These are phyloP conservation scores for Ogataea siamensis DNA, from an alignment of 805 yeast genomes.

Conservation along the genomic window DNA sequence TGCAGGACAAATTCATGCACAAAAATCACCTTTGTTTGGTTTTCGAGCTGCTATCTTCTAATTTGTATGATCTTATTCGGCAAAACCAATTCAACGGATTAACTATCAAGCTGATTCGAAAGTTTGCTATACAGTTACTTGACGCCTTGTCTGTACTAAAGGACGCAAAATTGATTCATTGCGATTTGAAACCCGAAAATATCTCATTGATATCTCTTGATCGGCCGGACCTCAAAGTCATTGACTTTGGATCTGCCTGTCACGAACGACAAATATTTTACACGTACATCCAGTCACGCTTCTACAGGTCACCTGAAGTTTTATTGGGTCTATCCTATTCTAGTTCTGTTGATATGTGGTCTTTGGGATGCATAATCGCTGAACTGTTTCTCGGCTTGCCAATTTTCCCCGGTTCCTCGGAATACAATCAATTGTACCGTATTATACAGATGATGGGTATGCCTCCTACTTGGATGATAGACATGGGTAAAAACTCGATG, in stretches of 20 bases:
- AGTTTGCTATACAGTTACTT: conserved; percentile 75
- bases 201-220: conserved; percentile 77
- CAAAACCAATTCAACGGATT: conserved; percentile 94
- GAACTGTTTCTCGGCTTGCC: conserved; percentile 79
- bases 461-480: conserved; percentile 97
- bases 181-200: conserved; percentile 97
- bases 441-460: conserved; percentile 77
- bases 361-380: conserved; percentile 58
- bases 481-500: conserved; percentile 82
- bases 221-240: conserved; percentile 82
- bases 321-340: conserved; percentile 89
- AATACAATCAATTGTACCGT: conserved; percentile 83
- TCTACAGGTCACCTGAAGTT: conserved; percentile 94
- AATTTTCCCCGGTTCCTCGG: conserved; percentile 91
- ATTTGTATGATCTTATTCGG: conserved; percentile 83
- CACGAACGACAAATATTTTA: conserved; percentile 86
- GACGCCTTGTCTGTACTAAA: conserved; percentile 81
- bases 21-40: conserved; percentile 91
- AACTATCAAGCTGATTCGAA: conserved; percentile 71
- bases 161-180: conserved; percentile 82
- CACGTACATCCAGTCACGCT: conserved; percentile 89
- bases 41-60: conserved; percentile 84
- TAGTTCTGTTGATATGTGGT: conserved; percentile 84
- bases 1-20: conserved; percentile 88
- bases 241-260: conserved; percentile 96